Conservation (phyloP, 2,329 filamentous ascomycete species). For the Aspergillus candidus region DNA sequence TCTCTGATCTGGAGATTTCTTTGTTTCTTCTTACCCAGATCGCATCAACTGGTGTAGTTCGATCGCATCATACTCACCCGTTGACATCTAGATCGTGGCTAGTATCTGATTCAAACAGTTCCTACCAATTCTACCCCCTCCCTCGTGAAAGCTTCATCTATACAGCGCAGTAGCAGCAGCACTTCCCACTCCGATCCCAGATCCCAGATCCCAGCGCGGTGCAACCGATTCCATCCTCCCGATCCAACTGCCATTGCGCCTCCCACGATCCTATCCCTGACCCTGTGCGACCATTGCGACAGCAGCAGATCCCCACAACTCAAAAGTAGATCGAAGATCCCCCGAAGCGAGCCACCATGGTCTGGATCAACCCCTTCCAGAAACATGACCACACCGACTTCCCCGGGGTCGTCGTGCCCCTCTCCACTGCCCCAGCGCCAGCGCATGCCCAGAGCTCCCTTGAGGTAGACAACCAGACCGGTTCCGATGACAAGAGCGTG, state of each 20-base stretch:
- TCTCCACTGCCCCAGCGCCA: constrained; percentile 41
- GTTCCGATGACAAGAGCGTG: constrained; percentile 30
- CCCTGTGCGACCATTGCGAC: constrained; percentile 1
- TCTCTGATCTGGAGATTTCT: not conserved
- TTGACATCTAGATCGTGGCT: no score
- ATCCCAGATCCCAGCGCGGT: no score
- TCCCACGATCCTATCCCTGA: not conserved
- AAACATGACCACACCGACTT: constrained; percentile 47
- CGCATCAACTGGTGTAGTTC: no score
- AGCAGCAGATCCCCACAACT: constrained; percentile 9
- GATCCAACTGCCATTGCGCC: constrained; percentile 6
- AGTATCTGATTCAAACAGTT: no score
- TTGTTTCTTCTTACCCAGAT: not conserved
- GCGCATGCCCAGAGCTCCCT: constrained; percentile 6
- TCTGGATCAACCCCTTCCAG: constrained; percentile 45
- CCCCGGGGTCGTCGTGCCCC: constrained; percentile 46
- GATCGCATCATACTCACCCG: no score
- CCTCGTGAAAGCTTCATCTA: no score
- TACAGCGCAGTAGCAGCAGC: no score
- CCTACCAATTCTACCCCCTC: no score
- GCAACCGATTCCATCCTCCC: not conserved
- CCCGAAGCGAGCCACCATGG: constrained; percentile 16
- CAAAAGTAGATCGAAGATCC: constrained; percentile 7
- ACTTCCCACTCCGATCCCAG: no score
- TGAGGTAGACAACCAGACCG: constrained; percentile 22